Evolutionary conservation across 1,284 basidiomycete genomes (phyloP).

Genomic region (Bjerkandera adusta): DNA sequence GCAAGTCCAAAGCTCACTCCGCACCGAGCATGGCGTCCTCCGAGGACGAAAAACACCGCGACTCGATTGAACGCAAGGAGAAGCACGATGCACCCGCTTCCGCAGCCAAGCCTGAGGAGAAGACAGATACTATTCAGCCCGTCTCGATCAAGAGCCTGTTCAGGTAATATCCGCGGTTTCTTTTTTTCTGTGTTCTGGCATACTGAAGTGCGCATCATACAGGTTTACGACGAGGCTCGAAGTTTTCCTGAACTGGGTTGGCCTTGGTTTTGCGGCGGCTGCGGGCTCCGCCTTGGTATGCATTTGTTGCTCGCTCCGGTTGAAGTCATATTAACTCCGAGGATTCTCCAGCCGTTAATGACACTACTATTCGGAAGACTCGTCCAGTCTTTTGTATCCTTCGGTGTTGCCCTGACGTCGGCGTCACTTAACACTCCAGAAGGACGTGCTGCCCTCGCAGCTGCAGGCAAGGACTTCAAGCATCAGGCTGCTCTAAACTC

Average conservation of each 20-base stretch:
- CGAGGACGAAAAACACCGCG: too few relatives aligned
- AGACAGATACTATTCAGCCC: not conserved
- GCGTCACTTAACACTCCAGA: conserved; percentile 16
- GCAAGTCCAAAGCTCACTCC: too few relatives aligned
- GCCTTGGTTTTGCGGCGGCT: not conserved
- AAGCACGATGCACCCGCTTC: too few relatives aligned
- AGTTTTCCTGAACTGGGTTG: not conserved
- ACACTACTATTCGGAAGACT: conserved; percentile 79
- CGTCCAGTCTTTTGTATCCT: conserved; percentile 71
- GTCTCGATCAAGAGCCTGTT: not conserved
- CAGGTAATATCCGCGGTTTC: not conserved
- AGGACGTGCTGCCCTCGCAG: conserved; percentile 32
- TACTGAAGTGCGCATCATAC: not conserved
- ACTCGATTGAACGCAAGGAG: too few relatives aligned
- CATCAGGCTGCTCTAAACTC: conserved; percentile 54
- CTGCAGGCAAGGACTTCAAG: conserved; percentile 49
- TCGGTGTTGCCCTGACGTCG: conserved; percentile 36
- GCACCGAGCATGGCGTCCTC: too few relatives aligned
- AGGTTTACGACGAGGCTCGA: not conserved
- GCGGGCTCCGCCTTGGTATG: not conserved
- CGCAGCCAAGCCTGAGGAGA: too few relatives aligned
- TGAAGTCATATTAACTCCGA: not conserved
- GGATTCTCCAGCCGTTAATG: conserved; percentile 62
- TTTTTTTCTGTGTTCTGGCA: not conserved
- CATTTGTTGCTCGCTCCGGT: not conserved